Base-by-base conservation (phyloP, 805 yeast species). In the Ascoidea asiatica region DNA sequence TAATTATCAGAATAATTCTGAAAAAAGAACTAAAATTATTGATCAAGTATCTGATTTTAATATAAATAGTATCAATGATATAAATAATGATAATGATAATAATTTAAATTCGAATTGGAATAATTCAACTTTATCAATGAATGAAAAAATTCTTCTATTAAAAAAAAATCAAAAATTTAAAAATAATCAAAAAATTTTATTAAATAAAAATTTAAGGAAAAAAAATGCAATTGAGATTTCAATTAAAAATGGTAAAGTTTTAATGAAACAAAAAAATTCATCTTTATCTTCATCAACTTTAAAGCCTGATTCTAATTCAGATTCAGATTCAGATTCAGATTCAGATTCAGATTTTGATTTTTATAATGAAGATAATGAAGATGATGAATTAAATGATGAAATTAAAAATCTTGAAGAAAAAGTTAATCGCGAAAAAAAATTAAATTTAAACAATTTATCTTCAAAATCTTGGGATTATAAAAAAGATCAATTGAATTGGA, bases 31-130 rank as follows among this genome's bases (percentile, higher is more conserved):
- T 0, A 77, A 76, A 52, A 87, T 92, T 50, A 89, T 94, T 37
- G 99, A 92, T 58, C 81, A 86, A 56, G 96, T 94, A 0, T 77
- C 95, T 4, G 98, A 92, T 58, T 86, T 75, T 57, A n/a, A n/a
- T n/a, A n/a, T n/a, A n/a, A n/a, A n/a, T n/a, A n/a, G n/a, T n/a
- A n/a, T n/a, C n/a, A n/a, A n/a, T n/a, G n/a, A n/a, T n/a, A n/a
- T n/a, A n/a, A n/a, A n/a, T n/a, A n/a, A n/a, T n/a, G n/a, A n/a
- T n/a, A 94, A 85, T 15, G 63, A 69, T 35, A 75, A 86, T 0
- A 65, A 66, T 2, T 62, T 72, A 1, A 70, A 68, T 29, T 55
- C 71, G 37, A 81, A 75, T 51, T 65, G 81, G 49, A 92, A 98
- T 97, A 79, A 15, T 15, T 29, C 35, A 11, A 11, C 95, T 0